phyloP scores from a whole-genome alignment of 805 yeast genomes.

The Hyphopichia homilentoma region DNA sequence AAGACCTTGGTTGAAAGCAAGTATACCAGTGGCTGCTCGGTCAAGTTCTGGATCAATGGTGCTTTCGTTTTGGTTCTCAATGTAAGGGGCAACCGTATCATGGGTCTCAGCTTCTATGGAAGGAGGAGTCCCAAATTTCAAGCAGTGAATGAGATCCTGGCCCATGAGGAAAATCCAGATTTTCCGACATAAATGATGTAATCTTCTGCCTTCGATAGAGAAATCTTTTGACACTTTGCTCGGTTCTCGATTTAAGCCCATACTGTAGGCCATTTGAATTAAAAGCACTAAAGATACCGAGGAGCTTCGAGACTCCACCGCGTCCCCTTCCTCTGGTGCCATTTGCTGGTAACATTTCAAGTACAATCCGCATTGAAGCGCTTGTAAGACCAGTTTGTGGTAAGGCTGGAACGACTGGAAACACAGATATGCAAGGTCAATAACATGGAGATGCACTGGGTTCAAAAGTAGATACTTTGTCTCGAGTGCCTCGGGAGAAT shows the following conservation, averaged over 20 bases:
- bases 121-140: slow-evolving; percentile 43
- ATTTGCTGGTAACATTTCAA: slow-evolving; percentile 50
- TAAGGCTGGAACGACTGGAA: slow-evolving; percentile 44
- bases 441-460: slow-evolving; percentile 37
- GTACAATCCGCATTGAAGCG: slow-evolving; percentile 59
- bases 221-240: slow-evolving; percentile 30
- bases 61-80: slow-evolving; percentile 25
- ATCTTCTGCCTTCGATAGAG: slow-evolving; percentile 24
- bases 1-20: slow-evolving; percentile 19
- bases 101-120: slow-evolving; percentile 33
- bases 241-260: slow-evolving; percentile 48
- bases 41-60: slow-evolving; percentile 35
- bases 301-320: slow-evolving; percentile 30
- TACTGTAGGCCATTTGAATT: slow-evolving; percentile 42
- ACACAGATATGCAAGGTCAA: slow-evolving; percentile 46
- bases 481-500: slow-evolving; percentile 14
- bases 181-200: slow-evolving; percentile 52
- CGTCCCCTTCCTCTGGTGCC: slow-evolving; percentile 53
- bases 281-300: slow-evolving; percentile 25
- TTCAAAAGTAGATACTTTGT: slow-evolving; percentile 29
- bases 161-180: slow-evolving; percentile 47
- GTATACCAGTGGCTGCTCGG: slow-evolving; percentile 26
- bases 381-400: slow-evolving; percentile 42
- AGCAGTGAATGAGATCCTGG: slow-evolving; percentile 33
- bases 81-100: slow-evolving; percentile 47